These are phyloP conservation scores for Erysimum cheiranthoides DNA, from an alignment of 345 rosid genomes.

Conservation along the genomic window DNA sequence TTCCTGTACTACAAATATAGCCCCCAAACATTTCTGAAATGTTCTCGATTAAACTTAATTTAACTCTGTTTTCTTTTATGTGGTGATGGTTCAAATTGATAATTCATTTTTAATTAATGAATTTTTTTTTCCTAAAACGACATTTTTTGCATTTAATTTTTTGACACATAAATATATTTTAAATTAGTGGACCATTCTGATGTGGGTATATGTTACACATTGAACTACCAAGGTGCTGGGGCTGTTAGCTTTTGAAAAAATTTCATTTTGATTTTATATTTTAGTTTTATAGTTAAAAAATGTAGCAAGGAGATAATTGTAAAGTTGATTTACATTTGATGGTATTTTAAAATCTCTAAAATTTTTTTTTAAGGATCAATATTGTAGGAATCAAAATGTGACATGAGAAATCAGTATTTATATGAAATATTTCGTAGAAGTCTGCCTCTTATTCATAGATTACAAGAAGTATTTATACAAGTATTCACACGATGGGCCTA, in stretches of 20 bases:
- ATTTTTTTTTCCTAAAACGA: not conserved
- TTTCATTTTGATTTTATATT: no score
- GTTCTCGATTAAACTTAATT: not conserved
- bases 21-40: constrained; percentile 17
- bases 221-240: no score
- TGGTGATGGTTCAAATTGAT: constrained; percentile 23
- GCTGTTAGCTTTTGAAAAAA: no score
- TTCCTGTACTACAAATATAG: constrained; percentile 8
- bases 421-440: no score
- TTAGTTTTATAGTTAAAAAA: no score
- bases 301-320: no score
- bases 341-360: no score
- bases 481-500: no score
- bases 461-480: no score
- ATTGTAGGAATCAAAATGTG: constrained; percentile 8
- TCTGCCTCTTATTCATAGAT: no score
- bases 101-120: not conserved
- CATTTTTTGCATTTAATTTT: not conserved
- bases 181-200: not conserved
- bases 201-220: not conserved
- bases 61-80: not conserved
- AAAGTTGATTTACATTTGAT: no score
- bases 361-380: not conserved
- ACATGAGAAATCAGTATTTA: no score
- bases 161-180: not conserved